Percentiles rank a stretch among this genome's conserved stretches.
These are phyloP conservation scores for Oryza nivara DNA, from an alignment of 176 grass and related monocot genomes.

Conservation along the genomic window DNA sequence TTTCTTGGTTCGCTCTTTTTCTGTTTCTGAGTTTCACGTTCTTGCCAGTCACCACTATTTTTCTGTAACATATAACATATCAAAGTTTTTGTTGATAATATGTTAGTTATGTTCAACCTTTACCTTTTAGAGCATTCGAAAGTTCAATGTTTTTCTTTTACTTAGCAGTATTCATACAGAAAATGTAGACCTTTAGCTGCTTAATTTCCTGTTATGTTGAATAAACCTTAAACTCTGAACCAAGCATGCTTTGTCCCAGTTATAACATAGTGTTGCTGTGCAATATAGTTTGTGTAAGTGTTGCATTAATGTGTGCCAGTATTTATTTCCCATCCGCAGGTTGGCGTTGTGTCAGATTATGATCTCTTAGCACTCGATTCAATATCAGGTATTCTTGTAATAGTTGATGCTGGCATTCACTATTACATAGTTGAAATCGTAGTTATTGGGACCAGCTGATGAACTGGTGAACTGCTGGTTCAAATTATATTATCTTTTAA, in stretches of 20 bases:
- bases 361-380: slow-evolving; percentile 76
- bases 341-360: slow-evolving; percentile 78
- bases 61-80: background rate
- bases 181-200: background rate
- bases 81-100: background rate
- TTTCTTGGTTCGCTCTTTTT: background rate
- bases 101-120: background rate
- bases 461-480: too few species aligned
- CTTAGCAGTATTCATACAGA: background rate
- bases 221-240: slow-evolving; percentile 12
- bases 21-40: slow-evolving; percentile 20
- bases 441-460: too few species aligned
- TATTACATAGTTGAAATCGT: background rate
- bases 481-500: too few species aligned
- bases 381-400: slow-evolving; percentile 60
- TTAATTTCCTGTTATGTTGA: background rate
- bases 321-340: slow-evolving; percentile 35
- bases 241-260: background rate
- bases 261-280: background rate
- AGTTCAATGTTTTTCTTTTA: background rate
- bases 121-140: slow-evolving; percentile 2
- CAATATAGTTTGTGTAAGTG: background rate
- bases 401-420: background rate
- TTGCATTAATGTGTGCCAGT: background rate
- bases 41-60: background rate